Base-by-base conservation (phyloP, 1,139 yeast genomes). In the Hansenula anomala region DNA sequence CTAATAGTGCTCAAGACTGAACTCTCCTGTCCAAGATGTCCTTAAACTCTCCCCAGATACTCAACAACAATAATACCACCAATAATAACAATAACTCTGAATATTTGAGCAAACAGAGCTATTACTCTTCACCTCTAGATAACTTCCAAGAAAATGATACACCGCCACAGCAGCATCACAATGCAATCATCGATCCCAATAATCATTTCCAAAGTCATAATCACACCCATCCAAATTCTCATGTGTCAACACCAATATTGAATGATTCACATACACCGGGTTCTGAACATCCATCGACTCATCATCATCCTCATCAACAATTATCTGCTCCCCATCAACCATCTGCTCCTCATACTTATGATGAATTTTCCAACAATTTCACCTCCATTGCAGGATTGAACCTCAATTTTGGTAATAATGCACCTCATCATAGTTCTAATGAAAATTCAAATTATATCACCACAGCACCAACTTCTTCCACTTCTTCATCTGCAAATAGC, bases 21-120 rank as follows among this genome's bases (percentile, higher is more conserved):
- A n/a, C n/a, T n/a, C n/a, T n/a, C 23, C 6, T 3, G 9, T 13
- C 2, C 4, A 35, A 3, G 7, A 49, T 49, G 54, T 50, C 53
- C 4, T 37, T 48, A 25, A 50, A 50, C 22, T 45, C 52, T 3
- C 49, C 52, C 6, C 54, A 49, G 41, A 40, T 49, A 19, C 53
- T 46, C 18, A 38, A 28, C 32, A 38, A 17, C 13, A 44, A 43
- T 29, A 48, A 46, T 41, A 44, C 45, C 22, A 37, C 44, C n/a
- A n/a, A n/a, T n/a, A n/a, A n/a, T n/a, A n/a, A n/a, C n/a, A n/a
- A n/a, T n/a, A n/a, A n/a, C n/a, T n/a, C n/a, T n/a, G n/a, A n/a
- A n/a, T n/a, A n/a, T n/a, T n/a, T n/a, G n/a, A n/a, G n/a, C 15
- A 51, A 50, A 16, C 53, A 44, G 37, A 43, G 39, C 27, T 49